A percentile compares a stretch with the other conserved stretches of the same genome.
Evolutionary conservation across 305 asterid species (phyloP).

Genomic region (Solanum hybrid): DNA sequence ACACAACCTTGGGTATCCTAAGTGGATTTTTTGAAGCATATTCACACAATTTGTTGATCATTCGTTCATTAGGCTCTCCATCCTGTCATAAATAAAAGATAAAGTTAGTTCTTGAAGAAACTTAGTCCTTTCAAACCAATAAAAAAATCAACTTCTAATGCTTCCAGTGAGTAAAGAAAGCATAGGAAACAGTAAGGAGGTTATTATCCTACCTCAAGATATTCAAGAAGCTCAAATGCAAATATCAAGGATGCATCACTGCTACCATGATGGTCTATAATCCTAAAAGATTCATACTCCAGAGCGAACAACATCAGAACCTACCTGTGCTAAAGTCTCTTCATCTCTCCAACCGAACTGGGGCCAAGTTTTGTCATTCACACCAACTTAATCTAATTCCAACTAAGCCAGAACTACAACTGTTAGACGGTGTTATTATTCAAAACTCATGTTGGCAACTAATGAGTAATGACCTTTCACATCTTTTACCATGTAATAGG

Average conservation of each 20-base stretch:
- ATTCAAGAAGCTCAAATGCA: not conserved
- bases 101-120: conserved; percentile 3
- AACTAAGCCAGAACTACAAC: not conserved
- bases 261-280: not conserved
- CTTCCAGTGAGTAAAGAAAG: not conserved
- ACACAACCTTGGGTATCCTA: conserved; percentile 64
- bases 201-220: not conserved
- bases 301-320: not conserved
- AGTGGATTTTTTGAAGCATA: conserved; percentile 73
- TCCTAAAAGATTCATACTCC: not conserved
- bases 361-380: not conserved
- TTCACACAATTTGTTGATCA: conserved; percentile 65
- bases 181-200: not conserved
- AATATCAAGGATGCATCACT: not conserved
- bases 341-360: not conserved
- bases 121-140: not conserved
- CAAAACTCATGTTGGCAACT: not conserved
- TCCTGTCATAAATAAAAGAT: conserved; percentile 35
- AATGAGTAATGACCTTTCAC: not conserved
- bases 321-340: not conserved
- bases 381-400: not conserved
- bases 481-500: not conserved
- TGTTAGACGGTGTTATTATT: not conserved
- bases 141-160: not conserved
- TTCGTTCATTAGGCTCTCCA: conserved; percentile 70